Evolutionary conservation across 495 filamentous ascomycete genomes (phyloP), one percentile per base, ranked within the genome.

Genomic region (Physcia stellaris): DNA sequence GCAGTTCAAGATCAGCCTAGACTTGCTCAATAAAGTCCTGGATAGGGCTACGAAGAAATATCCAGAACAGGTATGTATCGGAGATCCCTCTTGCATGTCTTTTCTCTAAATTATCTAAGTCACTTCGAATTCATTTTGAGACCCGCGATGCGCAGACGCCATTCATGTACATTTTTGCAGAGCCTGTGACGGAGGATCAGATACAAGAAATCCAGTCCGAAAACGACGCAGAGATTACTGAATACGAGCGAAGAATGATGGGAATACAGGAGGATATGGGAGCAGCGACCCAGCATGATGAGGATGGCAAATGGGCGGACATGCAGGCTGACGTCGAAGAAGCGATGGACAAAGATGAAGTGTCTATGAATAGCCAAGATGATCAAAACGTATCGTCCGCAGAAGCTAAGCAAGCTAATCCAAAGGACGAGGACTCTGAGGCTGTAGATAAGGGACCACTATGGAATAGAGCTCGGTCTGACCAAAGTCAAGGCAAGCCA

Each of bases 151-250:
- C 56, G 3, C 28, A 49, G 18, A 59, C 62, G 0, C 75, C 79
- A 0, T 80, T 75, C 49, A 94, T 95, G 84, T 83, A 86, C 49
- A 71, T 94, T 19, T 86, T 93, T 49, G 86, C 77, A 19, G 79
- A 93, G 58, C 88, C 90, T 6, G 77, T 95, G 13, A 71, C 73
- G 0, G 68, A 79, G 11, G 67, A 73, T 6, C 63, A 83, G 33
- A 81, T 92, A 26, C 60, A 80, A 11, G 56, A 63, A 7, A 83
- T 94, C 29, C 92, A 98, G 58, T 66, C 58, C 4, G 65, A 63
- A 23, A 77, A 71, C 30, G 63, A 67, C 30, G 68, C 58, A 9
- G 62, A 68, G 32, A 67, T 86, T 11, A 70, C 79, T 27, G 73
- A 71, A 19, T 84, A 83, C 41, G 79, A 88, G 56, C 62, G 62